phyloP scores from a whole-genome alignment of 2,329 filamentous ascomycete genomes.

The Nectriaceae sp. region DNA sequence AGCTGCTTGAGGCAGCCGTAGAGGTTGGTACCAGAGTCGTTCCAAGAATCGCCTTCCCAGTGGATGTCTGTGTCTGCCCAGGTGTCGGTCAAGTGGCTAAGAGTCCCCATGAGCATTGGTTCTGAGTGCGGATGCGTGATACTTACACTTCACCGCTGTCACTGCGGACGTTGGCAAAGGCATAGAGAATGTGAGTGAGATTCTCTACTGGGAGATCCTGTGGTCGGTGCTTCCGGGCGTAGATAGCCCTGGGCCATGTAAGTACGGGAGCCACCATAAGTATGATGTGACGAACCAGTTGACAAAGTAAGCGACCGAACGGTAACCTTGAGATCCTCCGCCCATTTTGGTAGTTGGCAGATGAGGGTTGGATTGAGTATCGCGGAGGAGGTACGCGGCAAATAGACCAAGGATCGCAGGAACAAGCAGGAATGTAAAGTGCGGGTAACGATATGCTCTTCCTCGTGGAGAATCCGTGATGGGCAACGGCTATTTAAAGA shows the following conservation, averaged over 20 bases:
- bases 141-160: conserved; percentile 77
- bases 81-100: conserved; percentile 55
- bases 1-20: conserved; percentile 91
- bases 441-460: conserved; percentile 5
- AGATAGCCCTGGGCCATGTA: conserved; percentile 66
- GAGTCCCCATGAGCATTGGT: neutral
- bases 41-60: conserved; percentile 69
- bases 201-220: conserved; percentile 79
- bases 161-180: conserved; percentile 83
- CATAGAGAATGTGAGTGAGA: conserved; percentile 86
- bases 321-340: conserved; percentile 54
- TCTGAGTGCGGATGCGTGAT: neutral
- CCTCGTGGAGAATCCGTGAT: conserved; percentile 17
- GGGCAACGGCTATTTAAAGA: conserved; percentile 10
- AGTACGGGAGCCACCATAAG: conserved; percentile 7
- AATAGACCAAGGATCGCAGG: conserved; percentile 8
- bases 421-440: conserved; percentile 11
- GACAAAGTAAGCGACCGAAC: conserved; percentile 72
- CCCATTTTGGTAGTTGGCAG: conserved; percentile 37
- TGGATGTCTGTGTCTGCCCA: conserved; percentile 76
- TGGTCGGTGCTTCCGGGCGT: conserved; percentile 81
- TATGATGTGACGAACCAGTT: conserved; percentile 54
- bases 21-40: conserved; percentile 74
- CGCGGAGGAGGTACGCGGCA: conserved; percentile 14
- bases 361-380: neutral